Percentiles rank a stretch among this genome's conserved stretches.
Conservation (phyloP, 2,329 filamentous ascomycete species). For the Dactylonectria estremocensis region DNA sequence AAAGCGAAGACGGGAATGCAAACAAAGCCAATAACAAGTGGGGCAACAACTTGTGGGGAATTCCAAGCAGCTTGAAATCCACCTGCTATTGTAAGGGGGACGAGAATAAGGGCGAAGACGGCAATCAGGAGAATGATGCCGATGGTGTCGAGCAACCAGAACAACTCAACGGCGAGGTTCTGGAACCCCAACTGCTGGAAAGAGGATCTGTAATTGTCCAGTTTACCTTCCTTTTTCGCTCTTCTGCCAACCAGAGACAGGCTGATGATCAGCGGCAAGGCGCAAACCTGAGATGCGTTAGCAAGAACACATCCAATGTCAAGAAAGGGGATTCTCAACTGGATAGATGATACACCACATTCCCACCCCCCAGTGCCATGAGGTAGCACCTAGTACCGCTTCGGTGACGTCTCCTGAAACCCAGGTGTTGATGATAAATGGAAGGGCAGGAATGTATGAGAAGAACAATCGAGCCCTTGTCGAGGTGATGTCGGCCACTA, state of each 20-base stretch:
- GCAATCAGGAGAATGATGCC: conserved; percentile 63
- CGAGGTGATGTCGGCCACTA: conserved; percentile 74
- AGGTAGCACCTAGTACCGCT: conserved; percentile 63
- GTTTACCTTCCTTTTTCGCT: conserved; percentile 65
- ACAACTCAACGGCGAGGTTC: conserved; percentile 57
- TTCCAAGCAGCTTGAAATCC: conserved; percentile 58
- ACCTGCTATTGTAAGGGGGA: conserved; percentile 63
- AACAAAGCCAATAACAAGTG: conserved; percentile 61
- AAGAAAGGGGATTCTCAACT: conserved; percentile 24
- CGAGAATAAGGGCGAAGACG: conserved; percentile 62
- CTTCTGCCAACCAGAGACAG: conserved; percentile 66
- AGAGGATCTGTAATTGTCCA: conserved; percentile 55
- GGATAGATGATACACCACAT: conserved; percentile 78
- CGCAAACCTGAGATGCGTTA: conserved; percentile 53
- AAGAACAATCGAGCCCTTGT: conserved; percentile 75
- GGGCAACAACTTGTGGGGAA: conserved; percentile 58
- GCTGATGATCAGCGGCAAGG: conserved; percentile 69
- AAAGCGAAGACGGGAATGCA: conserved; percentile 67
- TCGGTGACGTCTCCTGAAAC: conserved; percentile 70
- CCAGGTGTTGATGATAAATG: conserved; percentile 77
- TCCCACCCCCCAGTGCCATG: conserved; percentile 75
- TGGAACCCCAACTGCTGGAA: conserved; percentile 52
- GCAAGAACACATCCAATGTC: too few species aligned
- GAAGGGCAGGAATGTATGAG: conserved; percentile 73
- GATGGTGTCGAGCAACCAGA: conserved; percentile 63